phyloP scores from a whole-genome alignment of 306 rosid species.

The Ochetophila trinervis region DNA sequence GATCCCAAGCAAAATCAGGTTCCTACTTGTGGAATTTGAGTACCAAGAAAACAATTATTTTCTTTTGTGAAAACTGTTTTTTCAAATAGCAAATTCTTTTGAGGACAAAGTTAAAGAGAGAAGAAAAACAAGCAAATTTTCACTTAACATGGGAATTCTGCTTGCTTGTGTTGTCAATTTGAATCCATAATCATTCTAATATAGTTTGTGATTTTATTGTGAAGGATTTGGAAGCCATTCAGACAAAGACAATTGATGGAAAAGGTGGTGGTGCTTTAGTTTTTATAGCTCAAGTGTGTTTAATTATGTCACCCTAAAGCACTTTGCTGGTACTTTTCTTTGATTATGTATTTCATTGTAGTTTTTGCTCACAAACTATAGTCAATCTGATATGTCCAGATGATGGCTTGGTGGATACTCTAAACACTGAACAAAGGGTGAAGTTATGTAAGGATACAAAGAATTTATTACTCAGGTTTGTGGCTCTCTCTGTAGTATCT shows the following conservation, averaged over 20 bases:
- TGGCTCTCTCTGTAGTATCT: background rate
- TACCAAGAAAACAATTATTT: background rate
- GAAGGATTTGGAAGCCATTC: constrained; percentile 50
- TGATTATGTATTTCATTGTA: background rate
- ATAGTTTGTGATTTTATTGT: constrained; percentile 5
- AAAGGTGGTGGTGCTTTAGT: constrained; percentile 33
- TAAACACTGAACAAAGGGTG: constrained; percentile 31
- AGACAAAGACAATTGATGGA: constrained; percentile 30
- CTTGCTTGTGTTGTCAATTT: background rate
- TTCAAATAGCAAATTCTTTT: background rate
- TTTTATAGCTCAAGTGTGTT: background rate
- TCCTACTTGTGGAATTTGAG: constrained; percentile 16
- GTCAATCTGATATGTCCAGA: constrained; percentile 37
- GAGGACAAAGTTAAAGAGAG: background rate
- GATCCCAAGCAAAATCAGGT: constrained; percentile 64
- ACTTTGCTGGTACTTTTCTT: background rate
- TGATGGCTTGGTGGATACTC: constrained; percentile 34
- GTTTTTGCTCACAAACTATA: constrained; percentile 19
- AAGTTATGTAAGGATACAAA: constrained; percentile 32
- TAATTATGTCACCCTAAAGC: background rate
- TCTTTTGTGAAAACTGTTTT: background rate
- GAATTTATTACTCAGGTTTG: constrained; percentile 40
- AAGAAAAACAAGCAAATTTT: too few relatives aligned
- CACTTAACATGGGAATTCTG: background rate
- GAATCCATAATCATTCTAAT: background rate